Evolutionary conservation across 179 eudicot genomes (phyloP), one percentile per base, ranked within the genome.

Genomic region (Gypsophila paniculata): DNA sequence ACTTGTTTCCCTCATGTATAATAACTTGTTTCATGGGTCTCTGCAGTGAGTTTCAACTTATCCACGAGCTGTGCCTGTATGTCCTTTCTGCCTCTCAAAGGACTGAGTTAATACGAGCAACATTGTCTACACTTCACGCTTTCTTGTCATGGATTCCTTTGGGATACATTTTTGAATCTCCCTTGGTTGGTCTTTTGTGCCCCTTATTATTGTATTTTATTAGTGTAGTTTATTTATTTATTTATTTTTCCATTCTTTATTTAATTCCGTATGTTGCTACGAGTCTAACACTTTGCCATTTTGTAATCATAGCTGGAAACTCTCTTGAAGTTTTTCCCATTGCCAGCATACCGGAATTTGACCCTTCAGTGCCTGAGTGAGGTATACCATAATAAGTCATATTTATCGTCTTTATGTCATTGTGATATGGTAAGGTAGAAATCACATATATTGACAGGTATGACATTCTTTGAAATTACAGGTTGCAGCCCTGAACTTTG

Each of bases 71-170:
- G 75, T 95, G 98, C 89, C 80, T 95, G 38, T 95, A 93, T 83
- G 99, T 95, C 34, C 82, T 95, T 68, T 92, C 98, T 14, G 99
- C 93, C 71, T 95, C 99, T 62, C 98, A 90, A 72, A 86, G 93
- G 82, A 83, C 93, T 34, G 99, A 95, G 82, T 86, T 95, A 71
- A 83, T 93, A 76, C 83, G 96, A 75, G 96, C 99, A 53, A 95
- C 99, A 18, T 79, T 95, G 69, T 85, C 96, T 25, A 95, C 99
- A 44, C 80, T 95, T 77, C 99, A 92, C 76, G 99, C 98, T 29
- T 95, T 95, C 74, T 90, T 95, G 49, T 95, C 99, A 34, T 95
- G 99, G 99, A 93, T 95, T 84, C 99, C 99, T 46, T 77, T 95
- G 82, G 99, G 99, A 69, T 95, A 95, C 82, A 95, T 95, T 57